These are phyloP conservation scores for Aspergillus asperescens DNA, from an alignment of 495 filamentous ascomycete genomes.

Conservation along the genomic window DNA sequence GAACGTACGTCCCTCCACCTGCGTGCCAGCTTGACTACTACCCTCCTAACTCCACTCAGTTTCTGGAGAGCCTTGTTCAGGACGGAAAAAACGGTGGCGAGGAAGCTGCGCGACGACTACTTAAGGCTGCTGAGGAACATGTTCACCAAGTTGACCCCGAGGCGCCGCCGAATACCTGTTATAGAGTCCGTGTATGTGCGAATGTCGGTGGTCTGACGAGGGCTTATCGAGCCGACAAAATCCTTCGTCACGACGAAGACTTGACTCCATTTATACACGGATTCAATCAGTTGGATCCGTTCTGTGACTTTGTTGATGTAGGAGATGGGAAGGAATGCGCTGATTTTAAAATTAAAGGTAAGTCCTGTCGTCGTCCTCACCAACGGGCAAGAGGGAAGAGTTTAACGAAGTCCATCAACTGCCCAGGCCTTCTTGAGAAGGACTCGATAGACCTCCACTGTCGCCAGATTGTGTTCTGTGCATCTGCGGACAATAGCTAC, in stretches of 20 bases:
- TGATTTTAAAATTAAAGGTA: slow-evolving; percentile 30
- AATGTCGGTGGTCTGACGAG: slow-evolving; percentile 27
- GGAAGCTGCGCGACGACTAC: slow-evolving; percentile 17
- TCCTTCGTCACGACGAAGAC: slow-evolving; percentile 10
- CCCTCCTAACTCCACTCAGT: slow-evolving; percentile 15
- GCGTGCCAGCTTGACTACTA: neutral
- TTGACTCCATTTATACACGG: slow-evolving; percentile 25
- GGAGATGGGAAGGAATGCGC: slow-evolving; percentile 33
- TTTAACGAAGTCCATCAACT: neutral
- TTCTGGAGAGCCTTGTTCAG: slow-evolving; percentile 14
- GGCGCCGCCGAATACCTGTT: slow-evolving; percentile 15
- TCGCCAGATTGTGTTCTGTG: slow-evolving; percentile 25
- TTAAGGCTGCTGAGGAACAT: slow-evolving; percentile 11
- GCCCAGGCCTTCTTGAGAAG: slow-evolving; percentile 20
- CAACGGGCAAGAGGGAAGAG: neutral
- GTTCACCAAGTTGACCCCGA: slow-evolving; percentile 5
- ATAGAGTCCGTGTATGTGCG: slow-evolving; percentile 26
- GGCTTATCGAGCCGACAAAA: slow-evolving; percentile 17
- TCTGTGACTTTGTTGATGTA: slow-evolving; percentile 31
- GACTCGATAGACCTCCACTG: slow-evolving; percentile 25
- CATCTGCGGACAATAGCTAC: slow-evolving; percentile 30
- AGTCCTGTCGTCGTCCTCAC: neutral
- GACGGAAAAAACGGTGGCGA: slow-evolving; percentile 22
- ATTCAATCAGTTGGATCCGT: slow-evolving; percentile 26
- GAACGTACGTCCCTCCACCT: slow-evolving; percentile 20